Percentiles rank a stretch among this genome's conserved stretches.
These are phyloP conservation scores for Tetrahymena borealis DNA, from an alignment of 73 alveolate genomes.

Conservation along the genomic window DNA sequence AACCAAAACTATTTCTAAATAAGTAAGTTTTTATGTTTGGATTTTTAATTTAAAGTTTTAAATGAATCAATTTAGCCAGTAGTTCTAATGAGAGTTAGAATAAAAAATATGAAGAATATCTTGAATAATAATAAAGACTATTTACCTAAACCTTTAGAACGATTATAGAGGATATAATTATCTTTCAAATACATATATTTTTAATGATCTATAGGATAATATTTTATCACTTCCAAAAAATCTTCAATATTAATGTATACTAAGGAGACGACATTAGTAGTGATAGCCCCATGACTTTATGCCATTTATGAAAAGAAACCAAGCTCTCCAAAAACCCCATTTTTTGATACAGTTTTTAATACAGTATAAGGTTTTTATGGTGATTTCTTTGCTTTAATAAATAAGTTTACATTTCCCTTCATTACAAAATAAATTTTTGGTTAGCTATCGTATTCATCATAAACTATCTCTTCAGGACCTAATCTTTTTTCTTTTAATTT, in stretches of 20 bases:
- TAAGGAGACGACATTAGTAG: not conserved
- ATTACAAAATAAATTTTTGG: not conserved
- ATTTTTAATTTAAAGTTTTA: too few relatives aligned
- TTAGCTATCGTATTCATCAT: constrained; percentile 6
- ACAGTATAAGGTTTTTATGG: not conserved
- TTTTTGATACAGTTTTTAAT: not conserved
- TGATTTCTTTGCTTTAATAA: not conserved
- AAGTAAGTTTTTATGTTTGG: too few relatives aligned
- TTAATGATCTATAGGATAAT: not conserved
- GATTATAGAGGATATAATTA: not conserved
- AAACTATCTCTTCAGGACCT: constrained; percentile 39
- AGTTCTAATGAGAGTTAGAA: too few relatives aligned
- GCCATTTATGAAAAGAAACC: not conserved
- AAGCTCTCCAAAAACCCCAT: not conserved
- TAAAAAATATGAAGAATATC: too few relatives aligned
- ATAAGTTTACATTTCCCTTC: not conserved
- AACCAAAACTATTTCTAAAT: too few relatives aligned
- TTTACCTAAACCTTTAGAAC: not conserved
- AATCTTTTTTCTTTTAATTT: constrained; percentile 19
- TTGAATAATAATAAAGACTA: too few relatives aligned
- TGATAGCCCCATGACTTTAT: not conserved
- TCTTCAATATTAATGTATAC: not conserved
- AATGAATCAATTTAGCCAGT: too few relatives aligned
- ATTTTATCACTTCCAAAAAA: not conserved
- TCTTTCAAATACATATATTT: not conserved